Evolutionary conservation across 805 yeast genomes (phyloP).

Genomic region (Lachancea nothofagi): DNA sequence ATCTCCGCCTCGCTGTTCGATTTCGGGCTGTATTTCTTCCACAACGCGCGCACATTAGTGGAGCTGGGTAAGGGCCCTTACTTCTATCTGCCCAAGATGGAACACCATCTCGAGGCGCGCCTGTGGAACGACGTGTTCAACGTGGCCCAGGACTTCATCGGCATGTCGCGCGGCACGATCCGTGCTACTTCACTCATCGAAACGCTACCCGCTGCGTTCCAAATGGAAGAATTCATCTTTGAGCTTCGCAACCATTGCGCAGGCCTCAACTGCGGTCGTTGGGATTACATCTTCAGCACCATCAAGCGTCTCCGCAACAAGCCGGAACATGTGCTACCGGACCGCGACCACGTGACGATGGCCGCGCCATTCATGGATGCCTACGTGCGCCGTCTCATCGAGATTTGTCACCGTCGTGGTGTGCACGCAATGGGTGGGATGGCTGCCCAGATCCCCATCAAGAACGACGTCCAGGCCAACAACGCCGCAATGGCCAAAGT

Average conservation of each 20-base stretch:
- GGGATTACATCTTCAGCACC: conserved; percentile 83
- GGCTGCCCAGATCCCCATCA: conserved; percentile 85
- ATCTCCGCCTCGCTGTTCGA: conserved; percentile 73
- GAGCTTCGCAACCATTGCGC: conserved; percentile 72
- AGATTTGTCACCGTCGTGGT: conserved; percentile 69
- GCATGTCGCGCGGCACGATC: conserved; percentile 68
- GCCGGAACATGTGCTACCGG: conserved; percentile 65
- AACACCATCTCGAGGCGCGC: conserved; percentile 76
- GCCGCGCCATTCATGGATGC: conserved; percentile 75
- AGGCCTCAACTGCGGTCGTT: conserved; percentile 83
- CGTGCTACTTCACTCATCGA: conserved; percentile 79
- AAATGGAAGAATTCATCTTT: conserved; percentile 77
- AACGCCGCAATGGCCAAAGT: conserved; percentile 66
- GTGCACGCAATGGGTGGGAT: conserved; percentile 89
- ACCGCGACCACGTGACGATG: conserved; percentile 76
- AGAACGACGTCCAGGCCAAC: conserved; percentile 60
- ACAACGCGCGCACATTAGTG: conserved; percentile 60
- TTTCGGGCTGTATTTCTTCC: conserved; percentile 72
- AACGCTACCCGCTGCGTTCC: conserved; percentile 81
- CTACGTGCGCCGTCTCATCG: conserved; percentile 66
- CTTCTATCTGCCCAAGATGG: conserved; percentile 82
- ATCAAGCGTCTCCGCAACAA: conserved; percentile 70
- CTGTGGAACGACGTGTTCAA: conserved; percentile 79
- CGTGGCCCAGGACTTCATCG: conserved; percentile 67
- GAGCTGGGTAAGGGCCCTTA: conserved; percentile 72